Evolutionary conservation across 2,329 filamentous ascomycete species (phyloP), one percentile per base, ranked within the genome.

Genomic region (Lachnellula subtilissima): DNA sequence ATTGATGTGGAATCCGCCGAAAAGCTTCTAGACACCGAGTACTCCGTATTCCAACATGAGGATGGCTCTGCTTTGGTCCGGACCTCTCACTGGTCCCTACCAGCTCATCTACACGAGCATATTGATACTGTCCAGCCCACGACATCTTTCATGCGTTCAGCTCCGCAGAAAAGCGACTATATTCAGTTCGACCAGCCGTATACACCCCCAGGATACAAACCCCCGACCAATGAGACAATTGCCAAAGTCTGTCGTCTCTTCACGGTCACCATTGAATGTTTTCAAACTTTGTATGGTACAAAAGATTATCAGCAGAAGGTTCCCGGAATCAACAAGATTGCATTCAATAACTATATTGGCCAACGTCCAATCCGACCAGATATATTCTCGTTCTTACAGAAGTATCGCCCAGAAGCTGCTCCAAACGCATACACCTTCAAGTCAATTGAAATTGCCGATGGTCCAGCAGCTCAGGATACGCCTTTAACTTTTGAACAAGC

Each of bases 91-190:
- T 85, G 82, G 81, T 84, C 81, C 45, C 75, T 86, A 4, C 82
- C 82, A 15, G 65, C 64, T 36, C 77, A 84, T 63, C 72, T 85
- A 4, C 81, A 84, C 64, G 72, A 75, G 49, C 80, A 82, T 64
- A 78, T 85, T 58, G 80, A 84, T 63, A 76, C 79, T 12, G 78
- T 85, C 25, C 81, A 85, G 65, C 82, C 82, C 2, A 85, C 82
- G 1, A 84, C 77, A 49, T 81, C 80, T 0, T 85, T 85, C 72
- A 79, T 81, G 67, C 74, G 75, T 39, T 63, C 73, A 62, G 39
- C 54, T 4, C 42, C 50, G 23, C 28, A 59, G 37, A 57, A 54
- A 17, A 51, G 54, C 1, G 55, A 61, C 15, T 59, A 50, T 37
- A 50, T 55, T 2, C 52, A 54, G 39, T 54, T 58, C 32, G 63